Conservation (phyloP, 2,329 filamentous ascomycete species). For the Fusarium sp. region DNA sequence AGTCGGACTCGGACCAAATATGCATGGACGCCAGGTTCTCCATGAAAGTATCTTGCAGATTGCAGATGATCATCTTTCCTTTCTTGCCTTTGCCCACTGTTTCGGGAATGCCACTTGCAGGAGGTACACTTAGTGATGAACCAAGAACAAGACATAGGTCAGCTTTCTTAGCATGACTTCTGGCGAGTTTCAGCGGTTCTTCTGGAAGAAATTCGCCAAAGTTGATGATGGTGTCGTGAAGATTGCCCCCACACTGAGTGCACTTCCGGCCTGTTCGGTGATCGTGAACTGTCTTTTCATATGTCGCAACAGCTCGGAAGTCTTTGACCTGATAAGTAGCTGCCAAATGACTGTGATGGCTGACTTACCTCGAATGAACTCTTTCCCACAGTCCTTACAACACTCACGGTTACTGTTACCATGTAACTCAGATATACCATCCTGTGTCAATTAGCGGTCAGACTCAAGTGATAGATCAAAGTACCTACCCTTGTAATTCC, state of each 20-base stretch:
- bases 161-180: slow-evolving; percentile 52
- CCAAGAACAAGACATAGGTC: slow-evolving; percentile 60
- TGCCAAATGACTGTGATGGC: fast-evolving
- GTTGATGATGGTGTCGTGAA: slow-evolving; percentile 59
- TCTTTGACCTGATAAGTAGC: slow-evolving; percentile 43
- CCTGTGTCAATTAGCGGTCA: slow-evolving; percentile 39
- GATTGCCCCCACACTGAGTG: slow-evolving; percentile 50
- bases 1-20: slow-evolving; percentile 52
- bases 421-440: slow-evolving; percentile 59
- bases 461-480: fast-evolving
- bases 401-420: slow-evolving; percentile 60
- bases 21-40: slow-evolving; percentile 51
- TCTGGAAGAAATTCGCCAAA: slow-evolving; percentile 55
- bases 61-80: slow-evolving; percentile 57
- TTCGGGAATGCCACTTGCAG: slow-evolving; percentile 56
- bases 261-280: slow-evolving; percentile 61
- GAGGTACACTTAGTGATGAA: slow-evolving; percentile 57
- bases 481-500: slow-evolving; percentile 56
- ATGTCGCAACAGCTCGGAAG: slow-evolving; percentile 57
- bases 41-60: slow-evolving; percentile 57
- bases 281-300: slow-evolving; percentile 56
- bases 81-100: slow-evolving; percentile 46
- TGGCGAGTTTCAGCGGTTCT: slow-evolving; percentile 49
- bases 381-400: slow-evolving; percentile 57
- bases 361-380: slow-evolving; percentile 56